These are phyloP conservation scores for Blastobotrys persicus DNA, from an alignment of 1,139 yeast genomes.

Conservation along the genomic window DNA sequence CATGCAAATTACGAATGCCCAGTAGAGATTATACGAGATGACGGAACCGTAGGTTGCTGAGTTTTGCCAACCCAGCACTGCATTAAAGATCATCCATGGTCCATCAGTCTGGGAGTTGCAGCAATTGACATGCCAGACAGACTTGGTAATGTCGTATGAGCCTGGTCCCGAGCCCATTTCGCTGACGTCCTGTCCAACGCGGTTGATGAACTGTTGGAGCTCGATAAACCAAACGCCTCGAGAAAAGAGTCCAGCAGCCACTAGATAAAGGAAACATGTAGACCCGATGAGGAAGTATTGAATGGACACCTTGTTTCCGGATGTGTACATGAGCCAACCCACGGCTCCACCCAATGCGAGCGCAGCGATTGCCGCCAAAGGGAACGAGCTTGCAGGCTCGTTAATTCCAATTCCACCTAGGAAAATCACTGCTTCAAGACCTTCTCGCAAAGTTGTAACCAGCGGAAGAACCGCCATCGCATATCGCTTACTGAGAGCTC, in stretches of 20 bases:
- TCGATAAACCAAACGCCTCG: constrained; percentile 91
- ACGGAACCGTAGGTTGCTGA: constrained; percentile 93
- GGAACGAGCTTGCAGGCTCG: constrained; percentile 74
- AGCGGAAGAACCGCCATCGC: constrained; percentile 76
- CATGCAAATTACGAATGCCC: constrained; percentile 60
- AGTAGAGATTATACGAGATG: constrained; percentile 68
- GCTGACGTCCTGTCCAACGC: constrained; percentile 83
- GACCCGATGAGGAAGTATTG: constrained; percentile 79
- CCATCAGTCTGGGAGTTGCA: constrained; percentile 89
- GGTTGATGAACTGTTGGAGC: constrained; percentile 58
- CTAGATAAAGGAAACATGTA: constrained; percentile 80
- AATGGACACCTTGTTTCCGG: constrained; percentile 74
- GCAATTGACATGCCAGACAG: constrained; percentile 96
- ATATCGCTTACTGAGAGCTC: constrained; percentile 51
- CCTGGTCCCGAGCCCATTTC: constrained; percentile 95
- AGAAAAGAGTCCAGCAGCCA: constrained; percentile 87
- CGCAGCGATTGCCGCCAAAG: constrained; percentile 76
- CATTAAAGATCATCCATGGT: constrained; percentile 91
- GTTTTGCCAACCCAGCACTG: constrained; percentile 93
- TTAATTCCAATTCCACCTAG: constrained; percentile 84
- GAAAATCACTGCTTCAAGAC: constrained; percentile 83
- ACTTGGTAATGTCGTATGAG: constrained; percentile 73
- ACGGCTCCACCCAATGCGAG: constrained; percentile 61
- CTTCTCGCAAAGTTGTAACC: constrained; percentile 80
- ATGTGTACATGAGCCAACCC: constrained; percentile 69